Base-by-base conservation (phyloP, 1,284 basidiomycete genomes). In the Microbotryomycetes sp. region DNA sequence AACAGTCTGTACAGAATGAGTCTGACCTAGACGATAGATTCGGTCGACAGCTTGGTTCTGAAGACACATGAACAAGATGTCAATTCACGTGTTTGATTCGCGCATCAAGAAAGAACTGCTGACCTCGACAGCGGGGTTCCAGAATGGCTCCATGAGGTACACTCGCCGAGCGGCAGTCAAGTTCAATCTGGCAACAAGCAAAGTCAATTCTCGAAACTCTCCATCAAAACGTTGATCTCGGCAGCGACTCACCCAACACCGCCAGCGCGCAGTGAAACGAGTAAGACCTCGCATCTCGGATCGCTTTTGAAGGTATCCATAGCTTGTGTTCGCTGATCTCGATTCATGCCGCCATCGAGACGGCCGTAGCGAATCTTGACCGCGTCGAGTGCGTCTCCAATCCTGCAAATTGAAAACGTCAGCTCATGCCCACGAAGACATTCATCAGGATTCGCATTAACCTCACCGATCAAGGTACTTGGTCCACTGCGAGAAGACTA, bases 401-500 rank as follows among this genome's bases (percentile, higher is more conserved):
- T 90, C 87, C 88, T 72, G 67, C 57, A 51, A 42, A 57, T 36
- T 30, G 65, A 58, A 49, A 56, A 31, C 45, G 49, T 72, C 54
- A 72, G 70, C 42, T 26, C 51, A 22, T 28, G 46, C 48, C 50
- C 46, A 32, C 45, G 36, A 36, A 46, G 25, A 30, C 64, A 52
- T 52, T 66, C 49, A 53, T 45, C 32, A 49, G 63, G 63, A 49
- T 31, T 2, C 23, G 47, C 26, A 51, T 23, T 47, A n/a, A 22
- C 54, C 67, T 12, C 15, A 66, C 65, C 92, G 89, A 79, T 97
- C 92, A 26, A 96, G 84, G 88, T 94, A 92, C 22, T 84, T 84
- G 5, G 92, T 97, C 92, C 92, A 96, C 74, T 97, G 92, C 12
- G 91, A 94, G 77, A 96, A 96, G 54, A 96, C 91, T 51, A 96